A percentile compares a stretch with the other conserved stretches of the same genome.
phyloP scores from a whole-genome alignment of 2,329 filamentous ascomycete species.

The Fusarium decemcellulare region DNA sequence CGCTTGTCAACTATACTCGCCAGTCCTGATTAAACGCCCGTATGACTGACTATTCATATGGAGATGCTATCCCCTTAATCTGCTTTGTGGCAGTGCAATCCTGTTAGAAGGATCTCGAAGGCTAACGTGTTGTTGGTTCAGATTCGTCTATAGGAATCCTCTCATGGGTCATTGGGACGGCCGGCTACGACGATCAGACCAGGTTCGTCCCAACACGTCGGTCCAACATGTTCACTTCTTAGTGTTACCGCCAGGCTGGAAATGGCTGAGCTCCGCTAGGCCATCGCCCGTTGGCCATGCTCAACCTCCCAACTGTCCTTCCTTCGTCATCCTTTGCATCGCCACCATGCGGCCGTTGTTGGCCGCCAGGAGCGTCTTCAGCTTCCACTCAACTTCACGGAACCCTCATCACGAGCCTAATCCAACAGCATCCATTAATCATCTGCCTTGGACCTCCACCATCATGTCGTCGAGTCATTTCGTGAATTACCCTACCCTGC shows the following conservation, averaged over 20 bases:
- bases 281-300: conserved; percentile 8
- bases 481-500: conserved; percentile 36
- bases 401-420: neutral
- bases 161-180: conserved; percentile 6
- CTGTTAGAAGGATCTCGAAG: conserved; percentile 1
- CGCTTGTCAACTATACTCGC: conserved; percentile 12
- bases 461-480: conserved; percentile 15
- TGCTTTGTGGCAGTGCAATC: conserved; percentile 26
- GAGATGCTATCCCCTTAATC: conserved; percentile 2
- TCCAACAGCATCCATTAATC: neutral
- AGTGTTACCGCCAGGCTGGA: conserved; percentile 6
- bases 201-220: conserved; percentile 18
- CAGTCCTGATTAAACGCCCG: conserved; percentile 16
- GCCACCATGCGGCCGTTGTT: conserved; percentile 12
- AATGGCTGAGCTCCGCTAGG: conserved; percentile 20
- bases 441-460: neutral
- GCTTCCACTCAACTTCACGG: neutral
- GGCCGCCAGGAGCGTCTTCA: neutral
- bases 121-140: conserved; percentile 19
- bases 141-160: conserved; percentile 12
- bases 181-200: conserved; percentile 1
- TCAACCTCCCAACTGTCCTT: neutral
- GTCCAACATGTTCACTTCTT: conserved; percentile 3
- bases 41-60: neutral
- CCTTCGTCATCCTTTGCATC: neutral